These are phyloP conservation scores for Arabis hirsuta DNA, from an alignment of 345 rosid species.

Conservation along the genomic window DNA sequence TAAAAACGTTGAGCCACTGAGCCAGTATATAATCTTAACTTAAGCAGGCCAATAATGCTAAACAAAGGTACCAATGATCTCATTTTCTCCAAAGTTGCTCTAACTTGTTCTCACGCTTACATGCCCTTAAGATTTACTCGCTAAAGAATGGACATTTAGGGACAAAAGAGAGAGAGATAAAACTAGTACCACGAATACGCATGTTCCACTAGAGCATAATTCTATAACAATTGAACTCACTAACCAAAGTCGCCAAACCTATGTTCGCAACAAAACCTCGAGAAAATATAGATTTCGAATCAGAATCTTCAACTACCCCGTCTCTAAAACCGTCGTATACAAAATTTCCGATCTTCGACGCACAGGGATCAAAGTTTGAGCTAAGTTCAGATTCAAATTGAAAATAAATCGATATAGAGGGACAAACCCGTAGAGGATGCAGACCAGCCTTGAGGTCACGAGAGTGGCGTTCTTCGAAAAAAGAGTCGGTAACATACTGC, in stretches of 20 bases:
- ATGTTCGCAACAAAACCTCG: background rate
- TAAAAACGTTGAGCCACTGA: constrained; percentile 10
- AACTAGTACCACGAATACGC: background rate
- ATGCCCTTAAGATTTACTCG: background rate
- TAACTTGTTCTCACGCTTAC: background rate
- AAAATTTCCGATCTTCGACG: background rate
- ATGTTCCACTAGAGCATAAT: background rate
- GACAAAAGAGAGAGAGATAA: background rate
- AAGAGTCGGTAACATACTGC: constrained; percentile 35
- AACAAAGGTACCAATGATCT: constrained; percentile 18
- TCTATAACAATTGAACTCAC: constrained; percentile 24
- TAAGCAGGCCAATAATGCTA: too few species aligned
- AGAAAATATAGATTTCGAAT: constrained; percentile 1
- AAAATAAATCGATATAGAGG: background rate
- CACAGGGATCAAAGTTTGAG: constrained; percentile 5
- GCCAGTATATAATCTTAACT: background rate
- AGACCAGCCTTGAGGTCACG: constrained; percentile 82
- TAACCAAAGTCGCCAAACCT: background rate
- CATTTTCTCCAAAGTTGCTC: background rate
- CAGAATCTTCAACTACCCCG: constrained; percentile 22
- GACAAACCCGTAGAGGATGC: constrained; percentile 86
- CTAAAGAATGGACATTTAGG: background rate
- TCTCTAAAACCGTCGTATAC: constrained; percentile 10
- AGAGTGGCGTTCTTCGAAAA: constrained; percentile 66
- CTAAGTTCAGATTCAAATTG: constrained; percentile 9